Conservation (phyloP, 495 filamentous ascomycete species). For the Pyrenula massariospora region DNA sequence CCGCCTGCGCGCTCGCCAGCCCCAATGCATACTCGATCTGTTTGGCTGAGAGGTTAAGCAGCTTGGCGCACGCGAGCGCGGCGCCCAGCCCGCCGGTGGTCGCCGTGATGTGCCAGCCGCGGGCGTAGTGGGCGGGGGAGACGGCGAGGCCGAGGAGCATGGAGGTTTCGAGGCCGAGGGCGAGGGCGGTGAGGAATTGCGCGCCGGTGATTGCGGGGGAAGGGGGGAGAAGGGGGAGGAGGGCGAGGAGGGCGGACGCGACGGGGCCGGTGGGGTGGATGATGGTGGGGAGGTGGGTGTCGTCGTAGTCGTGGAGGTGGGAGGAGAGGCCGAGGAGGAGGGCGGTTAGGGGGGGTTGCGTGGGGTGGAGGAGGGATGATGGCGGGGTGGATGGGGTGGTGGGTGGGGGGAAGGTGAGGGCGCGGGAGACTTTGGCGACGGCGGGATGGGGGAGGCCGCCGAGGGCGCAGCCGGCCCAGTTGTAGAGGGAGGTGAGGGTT, state of each 20-base stretch:
- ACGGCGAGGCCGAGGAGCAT: slow-evolving; percentile 37
- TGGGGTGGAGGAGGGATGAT: slow-evolving; percentile 26
- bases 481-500: slow-evolving; percentile 23
- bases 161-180: slow-evolving; percentile 38
- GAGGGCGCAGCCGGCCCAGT: slow-evolving; percentile 40
- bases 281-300: slow-evolving; percentile 43
- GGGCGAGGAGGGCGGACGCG: slow-evolving; percentile 32
- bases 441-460: slow-evolving; percentile 33
- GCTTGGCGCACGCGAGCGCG: slow-evolving; percentile 34
- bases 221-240: slow-evolving; percentile 17
- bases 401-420: slow-evolving; percentile 25
- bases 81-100: slow-evolving; percentile 39
- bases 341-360: slow-evolving; percentile 17
- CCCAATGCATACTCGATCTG: slow-evolving; percentile 39
- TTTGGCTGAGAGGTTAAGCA: slow-evolving; percentile 20
- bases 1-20: slow-evolving; percentile 37
- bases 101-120: slow-evolving; percentile 46
- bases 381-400: slow-evolving; percentile 5
- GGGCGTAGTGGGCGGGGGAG: slow-evolving; percentile 42
- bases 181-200: slow-evolving; percentile 37
- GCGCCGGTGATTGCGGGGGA: slow-evolving; percentile 22
- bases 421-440: slow-evolving; percentile 29
- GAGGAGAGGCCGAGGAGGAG: slow-evolving; percentile 42
- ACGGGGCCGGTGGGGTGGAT: slow-evolving; percentile 43
- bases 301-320: slow-evolving; percentile 46